A percentile compares a stretch with the other conserved stretches of the same genome.
These are phyloP conservation scores for Psilocybe subaeruginosa DNA, from an alignment of 768 basidiomycete species.

Conservation along the genomic window DNA sequence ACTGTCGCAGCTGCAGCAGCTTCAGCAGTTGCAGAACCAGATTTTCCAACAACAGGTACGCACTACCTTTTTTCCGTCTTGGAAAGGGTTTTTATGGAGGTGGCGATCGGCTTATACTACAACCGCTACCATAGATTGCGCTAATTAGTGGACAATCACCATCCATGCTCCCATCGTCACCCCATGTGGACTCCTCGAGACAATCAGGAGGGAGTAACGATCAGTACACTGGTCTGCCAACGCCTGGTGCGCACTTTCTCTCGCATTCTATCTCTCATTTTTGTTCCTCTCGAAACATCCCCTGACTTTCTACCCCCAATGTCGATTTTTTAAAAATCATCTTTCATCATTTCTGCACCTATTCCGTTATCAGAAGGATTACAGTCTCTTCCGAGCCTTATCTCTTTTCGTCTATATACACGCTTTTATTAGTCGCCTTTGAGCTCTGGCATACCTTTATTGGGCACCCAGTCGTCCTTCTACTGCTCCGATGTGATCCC, in stretches of 20 bases:
- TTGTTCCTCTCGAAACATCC: not conserved
- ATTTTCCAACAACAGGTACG: constrained; percentile 89
- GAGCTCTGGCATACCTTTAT: not conserved
- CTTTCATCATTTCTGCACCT: not conserved
- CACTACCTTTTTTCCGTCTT: constrained; percentile 11
- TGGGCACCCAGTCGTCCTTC: not conserved
- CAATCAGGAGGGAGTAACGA: constrained; percentile 35
- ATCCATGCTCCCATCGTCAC: constrained; percentile 35
- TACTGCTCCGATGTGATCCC: not conserved
- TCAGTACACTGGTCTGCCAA: constrained; percentile 41
- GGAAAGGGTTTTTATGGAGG: constrained; percentile 10
- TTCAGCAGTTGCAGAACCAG: constrained; percentile 80
- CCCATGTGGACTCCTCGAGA: constrained; percentile 26
- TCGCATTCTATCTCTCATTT: constrained; percentile 3
- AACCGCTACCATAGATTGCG: constrained; percentile 51
- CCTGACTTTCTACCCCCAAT: not conserved
- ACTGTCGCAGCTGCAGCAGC: constrained; percentile 74
- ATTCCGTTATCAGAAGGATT: not conserved
- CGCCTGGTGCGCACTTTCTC: constrained; percentile 29
- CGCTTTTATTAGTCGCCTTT: not conserved
- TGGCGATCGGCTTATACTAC: not conserved
- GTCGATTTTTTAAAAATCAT: not conserved
- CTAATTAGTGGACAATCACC: constrained; percentile 59
- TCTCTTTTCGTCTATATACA: not conserved
- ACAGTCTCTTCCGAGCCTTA: not conserved